Percentiles rank a stretch among this genome's conserved stretches.
Conservation (phyloP, 2,329 filamentous ascomycete species). For the Monilinia aucupariae region DNA sequence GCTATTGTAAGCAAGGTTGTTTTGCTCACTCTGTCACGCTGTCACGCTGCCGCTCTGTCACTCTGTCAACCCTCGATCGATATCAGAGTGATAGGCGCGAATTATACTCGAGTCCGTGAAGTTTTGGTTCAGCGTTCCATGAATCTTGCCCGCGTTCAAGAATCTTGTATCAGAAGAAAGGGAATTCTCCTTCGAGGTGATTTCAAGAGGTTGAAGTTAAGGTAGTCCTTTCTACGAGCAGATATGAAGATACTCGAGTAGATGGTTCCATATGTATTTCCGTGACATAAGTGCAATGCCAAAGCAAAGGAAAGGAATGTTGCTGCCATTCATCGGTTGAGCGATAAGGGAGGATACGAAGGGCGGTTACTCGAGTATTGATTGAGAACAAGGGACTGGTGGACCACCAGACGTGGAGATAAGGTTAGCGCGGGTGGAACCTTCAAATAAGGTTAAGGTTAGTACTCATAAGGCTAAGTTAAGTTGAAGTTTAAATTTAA, state of each 20-base stretch:
- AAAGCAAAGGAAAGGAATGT: neutral
- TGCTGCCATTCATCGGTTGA: neutral
- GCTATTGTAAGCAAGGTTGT: neutral
- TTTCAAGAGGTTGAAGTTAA: neutral
- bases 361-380: too few species aligned
- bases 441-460: too few species aligned
- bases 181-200: neutral
- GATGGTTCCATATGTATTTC: neutral
- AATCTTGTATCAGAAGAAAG: neutral
- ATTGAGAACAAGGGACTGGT: too few species aligned
- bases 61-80: too few species aligned
- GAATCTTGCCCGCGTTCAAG: neutral
- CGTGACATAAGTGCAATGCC: neutral
- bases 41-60: neutral
- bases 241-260: too few species aligned
- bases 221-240: neutral
- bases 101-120: neutral
- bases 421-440: too few species aligned
- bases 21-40: neutral
- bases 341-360: too few species aligned
- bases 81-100: too few species aligned
- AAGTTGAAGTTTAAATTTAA: too few species aligned
- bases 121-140: neutral
- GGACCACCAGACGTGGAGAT: too few species aligned
- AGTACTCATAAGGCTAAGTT: too few species aligned